Evolutionary conservation across 192 early-diverging fungal species (phyloP).

Genomic region (Piromyces sp.): DNA sequence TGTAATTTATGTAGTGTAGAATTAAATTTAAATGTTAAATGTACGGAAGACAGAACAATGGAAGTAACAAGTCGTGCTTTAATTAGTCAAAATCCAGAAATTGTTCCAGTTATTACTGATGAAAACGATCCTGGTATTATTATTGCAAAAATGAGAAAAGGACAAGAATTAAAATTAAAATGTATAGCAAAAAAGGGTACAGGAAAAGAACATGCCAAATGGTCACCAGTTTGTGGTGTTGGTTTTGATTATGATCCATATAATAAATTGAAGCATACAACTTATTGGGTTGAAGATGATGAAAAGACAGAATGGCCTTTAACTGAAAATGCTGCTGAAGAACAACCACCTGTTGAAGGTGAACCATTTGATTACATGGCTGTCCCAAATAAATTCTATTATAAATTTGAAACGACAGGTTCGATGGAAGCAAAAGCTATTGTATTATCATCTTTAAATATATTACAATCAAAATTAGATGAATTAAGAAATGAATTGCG

Average conservation of each 20-base stretch:
- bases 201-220: slow-evolving; percentile 94
- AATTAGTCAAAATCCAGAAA: slow-evolving; percentile 17
- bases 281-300: slow-evolving; percentile 84
- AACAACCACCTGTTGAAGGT: slow-evolving; percentile 14
- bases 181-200: slow-evolving; percentile 93
- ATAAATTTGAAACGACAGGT: slow-evolving; percentile 44
- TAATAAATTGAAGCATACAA: slow-evolving; percentile 63
- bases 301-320: slow-evolving; percentile 67
- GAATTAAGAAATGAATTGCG: not conserved
- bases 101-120: slow-evolving; percentile 27
- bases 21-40: slow-evolving; percentile 67
- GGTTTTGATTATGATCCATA: slow-evolving; percentile 95
- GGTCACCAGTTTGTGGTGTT: slow-evolving; percentile 61
- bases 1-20: slow-evolving; percentile 54
- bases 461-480: slow-evolving; percentile 20
- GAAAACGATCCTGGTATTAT: slow-evolving; percentile 58
- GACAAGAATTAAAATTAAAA: slow-evolving; percentile 76
- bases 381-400: slow-evolving; percentile 60
- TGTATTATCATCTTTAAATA: slow-evolving; percentile 15
- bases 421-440: slow-evolving; percentile 21
- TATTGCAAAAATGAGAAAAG: slow-evolving; percentile 74
- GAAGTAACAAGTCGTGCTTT: slow-evolving; percentile 72
- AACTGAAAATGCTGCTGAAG: slow-evolving; percentile 13
- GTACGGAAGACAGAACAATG: slow-evolving; percentile 54
- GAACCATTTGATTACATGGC: slow-evolving; percentile 61